Evolutionary conservation across 306 rosid species (phyloP).

Genomic region (Arachis stenosperma): DNA sequence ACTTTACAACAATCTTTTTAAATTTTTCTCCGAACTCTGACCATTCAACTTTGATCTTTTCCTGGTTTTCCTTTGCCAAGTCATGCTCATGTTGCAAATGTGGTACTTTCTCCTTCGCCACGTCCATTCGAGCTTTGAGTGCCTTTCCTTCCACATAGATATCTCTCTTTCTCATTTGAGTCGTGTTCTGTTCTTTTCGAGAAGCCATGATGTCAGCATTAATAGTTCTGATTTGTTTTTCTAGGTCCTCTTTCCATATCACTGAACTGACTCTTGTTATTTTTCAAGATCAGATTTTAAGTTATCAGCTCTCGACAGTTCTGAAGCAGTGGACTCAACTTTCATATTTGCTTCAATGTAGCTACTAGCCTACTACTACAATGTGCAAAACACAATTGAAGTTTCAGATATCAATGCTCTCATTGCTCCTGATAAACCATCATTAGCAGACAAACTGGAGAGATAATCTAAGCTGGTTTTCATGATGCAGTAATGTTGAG

Average conservation of each 20-base stretch:
- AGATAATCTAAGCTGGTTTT: neutral
- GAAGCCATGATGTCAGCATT: no score
- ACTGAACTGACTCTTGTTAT: neutral
- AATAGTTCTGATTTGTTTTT: no score
- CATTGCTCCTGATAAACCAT: no score
- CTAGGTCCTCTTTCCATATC: neutral
- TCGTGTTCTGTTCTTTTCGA: neutral
- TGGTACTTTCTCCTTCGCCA: neutral
- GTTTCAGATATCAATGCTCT: no score
- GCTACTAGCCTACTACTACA: no score
- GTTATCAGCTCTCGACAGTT: neutral
- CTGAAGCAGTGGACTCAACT: neutral
- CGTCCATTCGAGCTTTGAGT: neutral
- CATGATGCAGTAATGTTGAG: neutral
- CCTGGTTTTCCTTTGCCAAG: neutral
- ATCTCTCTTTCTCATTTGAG: neutral
- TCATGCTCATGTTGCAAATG: neutral
- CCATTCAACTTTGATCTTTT: neutral
- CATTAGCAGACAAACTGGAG: neutral
- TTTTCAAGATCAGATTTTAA: constrained; percentile 6
- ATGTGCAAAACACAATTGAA: no score
- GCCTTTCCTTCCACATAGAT: neutral
- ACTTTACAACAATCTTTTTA: neutral
- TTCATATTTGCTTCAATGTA: neutral
- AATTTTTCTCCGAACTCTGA: neutral